Evolutionary conservation across 139 green algal species (phyloP).

Genomic region (Yamagishiella unicocca): DNA sequence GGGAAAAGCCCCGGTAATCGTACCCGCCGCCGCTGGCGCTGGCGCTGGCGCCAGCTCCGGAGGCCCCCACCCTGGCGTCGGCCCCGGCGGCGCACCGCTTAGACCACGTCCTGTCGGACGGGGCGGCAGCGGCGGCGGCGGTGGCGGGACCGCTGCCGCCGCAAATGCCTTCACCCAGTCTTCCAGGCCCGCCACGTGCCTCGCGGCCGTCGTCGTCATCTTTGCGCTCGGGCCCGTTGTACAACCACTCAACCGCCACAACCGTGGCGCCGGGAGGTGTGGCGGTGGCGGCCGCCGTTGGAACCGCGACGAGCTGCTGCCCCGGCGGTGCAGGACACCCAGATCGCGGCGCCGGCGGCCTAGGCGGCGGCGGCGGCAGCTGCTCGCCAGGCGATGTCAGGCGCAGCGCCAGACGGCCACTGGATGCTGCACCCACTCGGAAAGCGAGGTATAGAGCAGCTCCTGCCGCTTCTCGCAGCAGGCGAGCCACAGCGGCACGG

Average conservation of each 20-base stretch:
- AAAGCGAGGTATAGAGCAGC: slow-evolving; percentile 10
- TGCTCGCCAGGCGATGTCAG: not conserved
- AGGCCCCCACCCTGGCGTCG: too few species aligned
- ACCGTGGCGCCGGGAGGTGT: not conserved
- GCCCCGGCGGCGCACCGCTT: too few species aligned
- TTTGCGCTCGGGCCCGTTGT: not conserved
- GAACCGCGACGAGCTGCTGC: not conserved
- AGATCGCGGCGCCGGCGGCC: not conserved
- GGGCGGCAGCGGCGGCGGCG: too few species aligned
- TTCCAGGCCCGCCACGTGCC: too few species aligned
- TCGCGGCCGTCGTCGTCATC: not conserved
- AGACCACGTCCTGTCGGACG: too few species aligned
- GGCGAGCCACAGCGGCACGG: not conserved
- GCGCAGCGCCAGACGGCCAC: slow-evolving; percentile 9
- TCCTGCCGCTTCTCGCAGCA: not conserved
- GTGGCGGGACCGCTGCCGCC: too few species aligned
- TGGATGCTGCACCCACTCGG: not conserved
- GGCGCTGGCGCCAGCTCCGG: too few species aligned
- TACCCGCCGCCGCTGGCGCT: too few species aligned
- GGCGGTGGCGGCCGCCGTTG: not conserved
- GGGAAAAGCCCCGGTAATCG: too few species aligned
- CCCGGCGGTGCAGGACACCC: not conserved
- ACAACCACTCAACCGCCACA: not conserved
- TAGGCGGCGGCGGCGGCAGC: not conserved
- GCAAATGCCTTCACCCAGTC: too few species aligned